These are phyloP conservation scores for Eucalyptus viminalis DNA, from an alignment of 345 rosid species.

Conservation along the genomic window DNA sequence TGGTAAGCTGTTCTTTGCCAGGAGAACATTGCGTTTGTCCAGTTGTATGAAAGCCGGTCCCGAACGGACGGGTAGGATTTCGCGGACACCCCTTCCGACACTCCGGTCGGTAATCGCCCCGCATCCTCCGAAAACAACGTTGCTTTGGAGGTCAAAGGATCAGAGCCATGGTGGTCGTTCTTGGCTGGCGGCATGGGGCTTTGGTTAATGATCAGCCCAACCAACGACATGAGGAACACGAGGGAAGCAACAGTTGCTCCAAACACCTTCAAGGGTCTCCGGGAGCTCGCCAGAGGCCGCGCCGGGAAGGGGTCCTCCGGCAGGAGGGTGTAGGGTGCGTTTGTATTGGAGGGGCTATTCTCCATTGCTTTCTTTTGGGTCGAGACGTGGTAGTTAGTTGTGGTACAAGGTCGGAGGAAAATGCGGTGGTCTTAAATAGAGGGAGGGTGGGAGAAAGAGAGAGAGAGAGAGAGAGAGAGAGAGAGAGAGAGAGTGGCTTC, in stretches of 20 bases:
- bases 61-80: constrained; percentile 38
- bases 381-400: background rate
- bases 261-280: constrained; percentile 18
- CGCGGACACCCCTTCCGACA: constrained; percentile 49
- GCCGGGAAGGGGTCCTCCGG: constrained; percentile 10
- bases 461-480: background rate
- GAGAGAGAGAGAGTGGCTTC: background rate
- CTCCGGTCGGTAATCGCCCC: constrained; percentile 21
- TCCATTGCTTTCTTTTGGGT: background rate
- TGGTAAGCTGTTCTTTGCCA: constrained; percentile 93
- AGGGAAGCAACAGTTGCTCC: constrained; percentile 2
- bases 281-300: background rate
- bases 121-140: background rate
- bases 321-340: constrained; percentile 20
- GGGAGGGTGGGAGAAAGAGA: too few species aligned
- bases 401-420: background rate
- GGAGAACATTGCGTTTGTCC: constrained; percentile 75
- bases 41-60: constrained; percentile 21
- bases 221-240: constrained; percentile 28
- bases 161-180: background rate
- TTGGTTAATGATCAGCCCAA: constrained; percentile 21
- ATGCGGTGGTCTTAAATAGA: background rate
- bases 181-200: constrained; percentile 4
- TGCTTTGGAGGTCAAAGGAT: background rate
- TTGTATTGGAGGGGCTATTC: background rate